Evolutionary conservation across 192 early-diverging fungal genomes (phyloP).

Genomic region (Backusella mclennaniae): DNA sequence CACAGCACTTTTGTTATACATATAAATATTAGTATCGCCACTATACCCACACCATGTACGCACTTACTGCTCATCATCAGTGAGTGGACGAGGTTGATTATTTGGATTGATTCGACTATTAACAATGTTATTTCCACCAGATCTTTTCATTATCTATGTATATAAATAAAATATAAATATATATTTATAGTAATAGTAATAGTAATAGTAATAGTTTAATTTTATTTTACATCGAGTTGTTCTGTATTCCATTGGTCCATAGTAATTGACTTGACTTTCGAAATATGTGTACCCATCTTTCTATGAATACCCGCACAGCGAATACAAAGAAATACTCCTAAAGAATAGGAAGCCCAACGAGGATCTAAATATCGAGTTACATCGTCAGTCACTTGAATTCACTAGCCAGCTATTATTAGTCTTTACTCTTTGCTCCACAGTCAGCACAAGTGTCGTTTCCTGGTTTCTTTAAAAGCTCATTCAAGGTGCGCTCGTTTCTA

Average conservation of each 20-base stretch:
- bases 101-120: slow-evolving; percentile 73
- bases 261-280: slow-evolving; percentile 88
- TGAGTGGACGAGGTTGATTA: slow-evolving; percentile 57
- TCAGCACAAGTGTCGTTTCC: slow-evolving; percentile 77
- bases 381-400: background rate
- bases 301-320: slow-evolving; percentile 84
- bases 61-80: slow-evolving; percentile 54
- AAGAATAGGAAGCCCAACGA: slow-evolving; percentile 86
- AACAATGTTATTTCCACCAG: slow-evolving; percentile 65
- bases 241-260: slow-evolving; percentile 90
- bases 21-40: background rate
- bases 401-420: background rate
- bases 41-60: background rate
- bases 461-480: slow-evolving; percentile 66
- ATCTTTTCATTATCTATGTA: slow-evolving; percentile 9
- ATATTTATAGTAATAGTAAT: background rate
- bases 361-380: slow-evolving; percentile 54
- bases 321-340: slow-evolving; percentile 95
- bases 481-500: slow-evolving; percentile 71
- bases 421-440: slow-evolving; percentile 70
- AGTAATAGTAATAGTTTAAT: background rate
- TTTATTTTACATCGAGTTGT: slow-evolving; percentile 69
- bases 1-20: slow-evolving; percentile 59
- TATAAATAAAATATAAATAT: slow-evolving; percentile 1
- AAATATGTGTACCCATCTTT: slow-evolving; percentile 88